Evolutionary conservation across 331 rosid species (phyloP), one percentile per base, ranked within the genome.

Genomic region (Telfairia occidentalis): DNA sequence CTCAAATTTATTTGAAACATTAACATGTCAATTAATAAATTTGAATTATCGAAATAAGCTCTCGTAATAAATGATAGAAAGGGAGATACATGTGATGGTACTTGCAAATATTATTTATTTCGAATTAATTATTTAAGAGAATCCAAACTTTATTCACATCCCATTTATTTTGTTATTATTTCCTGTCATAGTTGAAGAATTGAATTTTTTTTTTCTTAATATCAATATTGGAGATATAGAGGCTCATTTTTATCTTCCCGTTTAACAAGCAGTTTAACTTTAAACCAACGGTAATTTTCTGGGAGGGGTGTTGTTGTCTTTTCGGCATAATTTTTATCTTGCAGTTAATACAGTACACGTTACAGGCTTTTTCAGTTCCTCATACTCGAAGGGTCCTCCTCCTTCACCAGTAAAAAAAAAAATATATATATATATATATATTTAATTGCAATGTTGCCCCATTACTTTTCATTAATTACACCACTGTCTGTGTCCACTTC

Each of bases 301-400:
- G 9, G 49, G 4, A 24, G 54, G 74, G 74, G 54, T 15, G 2
- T 12, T 67, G 5, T 5, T 40, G 54, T 43, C 54, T 2, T 23
- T 11, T 23, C 10, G 21, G 21, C n/a, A 21, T 37, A n/a, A 42
- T 12, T 23, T 4, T 42, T 67, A 23, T 67, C 37, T 42, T 5
- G 7, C 54, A 42, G 74, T 67, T 40, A 67, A 42, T 67, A 42
- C 11, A 2, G 74, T 24, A 42, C 49, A 35, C 37, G 54, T 67
- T 67, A 67, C 74, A 42, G 40, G 74, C 74, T 24, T 67, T 67
- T 67, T 67, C 74, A 67, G 74, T 67, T 67, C 35, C 18, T 65
- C 49, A 38, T 13, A 12, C 37, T 42, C 48, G 0, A 64, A 34
- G 18, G 46, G 46, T 64, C 74, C 13, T 21, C 35, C 73, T 38